phyloP scores from a whole-genome alignment of 805 yeast genomes.

The Kodamaea kakaduensis region DNA sequence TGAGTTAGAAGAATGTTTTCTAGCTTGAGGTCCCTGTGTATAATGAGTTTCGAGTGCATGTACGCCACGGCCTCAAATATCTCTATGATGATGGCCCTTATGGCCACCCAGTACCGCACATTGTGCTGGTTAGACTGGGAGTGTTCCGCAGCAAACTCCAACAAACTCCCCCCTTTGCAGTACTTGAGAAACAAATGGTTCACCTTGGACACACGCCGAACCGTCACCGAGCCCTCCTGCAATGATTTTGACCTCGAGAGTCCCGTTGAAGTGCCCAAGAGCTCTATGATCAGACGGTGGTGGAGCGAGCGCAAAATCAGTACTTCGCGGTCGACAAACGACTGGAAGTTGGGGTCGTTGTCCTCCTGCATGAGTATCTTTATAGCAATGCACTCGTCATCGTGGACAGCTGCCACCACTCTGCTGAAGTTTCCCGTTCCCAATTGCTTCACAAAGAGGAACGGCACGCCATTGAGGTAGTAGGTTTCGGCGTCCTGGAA shows the following conservation, averaged over 20 bases:
- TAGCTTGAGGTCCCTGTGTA: slow-evolving; percentile 88
- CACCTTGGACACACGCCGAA: slow-evolving; percentile 18
- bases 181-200: slow-evolving; percentile 48
- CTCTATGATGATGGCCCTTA: slow-evolving; percentile 67
- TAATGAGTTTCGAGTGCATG: slow-evolving; percentile 62
- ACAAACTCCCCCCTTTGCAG: slow-evolving; percentile 82
- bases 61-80: slow-evolving; percentile 64
- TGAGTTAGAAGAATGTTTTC: slow-evolving; percentile 68
- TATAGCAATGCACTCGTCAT: slow-evolving; percentile 52
- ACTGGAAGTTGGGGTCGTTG: slow-evolving; percentile 28
- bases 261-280: slow-evolving; percentile 20
- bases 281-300: slow-evolving; percentile 68
- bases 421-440: slow-evolving; percentile 71
- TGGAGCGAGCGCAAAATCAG: slow-evolving; percentile 51
- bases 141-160: slow-evolving; percentile 44
- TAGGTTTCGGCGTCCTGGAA: background rate
- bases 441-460: slow-evolving; percentile 32
- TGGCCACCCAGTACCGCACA: slow-evolving; percentile 41
- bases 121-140: slow-evolving; percentile 23
- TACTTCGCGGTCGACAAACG: slow-evolving; percentile 57
- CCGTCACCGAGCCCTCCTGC: slow-evolving; percentile 15
- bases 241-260: slow-evolving; percentile 7
- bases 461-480: slow-evolving; percentile 7
- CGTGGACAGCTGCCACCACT: slow-evolving; percentile 46
- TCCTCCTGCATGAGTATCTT: slow-evolving; percentile 53